Evolutionary conservation across 2,329 filamentous ascomycete genomes (phyloP), one percentile per base, ranked within the genome.

Genomic region (Fulvia fulva): DNA sequence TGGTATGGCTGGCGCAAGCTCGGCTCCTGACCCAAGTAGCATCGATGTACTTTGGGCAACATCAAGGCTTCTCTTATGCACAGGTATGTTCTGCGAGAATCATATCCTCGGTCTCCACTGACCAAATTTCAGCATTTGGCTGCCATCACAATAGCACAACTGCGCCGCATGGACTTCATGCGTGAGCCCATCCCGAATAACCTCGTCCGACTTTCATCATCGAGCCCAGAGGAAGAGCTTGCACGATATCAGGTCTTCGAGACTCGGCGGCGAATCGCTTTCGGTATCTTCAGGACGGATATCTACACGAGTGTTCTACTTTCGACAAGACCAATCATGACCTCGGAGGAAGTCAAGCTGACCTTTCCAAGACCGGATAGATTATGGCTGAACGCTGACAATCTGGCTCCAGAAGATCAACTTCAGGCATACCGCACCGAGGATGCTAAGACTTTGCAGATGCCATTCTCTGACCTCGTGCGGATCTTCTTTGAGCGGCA

Each of bases 401-500:
- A 41, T 26, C 30, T 58, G 16, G 12, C 30, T 12, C 34, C 50
- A 6, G 30, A 56, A 25, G 56, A 45, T 14, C 57, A 44, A 23
- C 50, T 61, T 5, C 30, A 43, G 30, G 43, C 52, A 12, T 53
- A 61, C 14, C 52, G 46, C 16, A 53, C 45, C n/a, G 59, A 61
- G 43, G 52, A 60, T 25, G 32, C 49, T 3, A 30, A 30, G 16
- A 51, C 34, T 25, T 45, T 59, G n/a, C 56, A 63, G 37, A 57
- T 61, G 47, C 61, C 59, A 19, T 61, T 61, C 19, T 63, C 56
- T 12, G 61, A 63, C 47, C 50, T 63, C n/a, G 57, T 63, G 1
- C 53, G 59, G 14, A 58, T 63, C 21, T 61, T 59, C 12, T 47
- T 59, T 23, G 61, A 63, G 25, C 32, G 52, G 21, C 47, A 55